phyloP scores from a whole-genome alignment of 495 filamentous ascomycete species.

The Penicillium tannophilum region DNA sequence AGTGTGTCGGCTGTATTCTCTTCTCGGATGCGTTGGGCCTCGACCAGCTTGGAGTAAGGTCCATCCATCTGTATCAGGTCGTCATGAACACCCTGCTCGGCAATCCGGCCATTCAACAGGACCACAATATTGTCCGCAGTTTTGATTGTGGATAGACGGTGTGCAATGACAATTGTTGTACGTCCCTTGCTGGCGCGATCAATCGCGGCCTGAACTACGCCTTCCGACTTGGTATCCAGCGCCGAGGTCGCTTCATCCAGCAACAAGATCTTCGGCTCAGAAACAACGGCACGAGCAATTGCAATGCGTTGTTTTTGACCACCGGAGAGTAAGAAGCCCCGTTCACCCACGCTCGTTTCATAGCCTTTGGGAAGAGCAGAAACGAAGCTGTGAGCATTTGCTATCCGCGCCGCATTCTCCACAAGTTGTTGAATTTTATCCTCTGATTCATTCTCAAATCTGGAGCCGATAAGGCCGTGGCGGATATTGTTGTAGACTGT shows the following conservation, averaged over 20 bases:
- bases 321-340: constrained; percentile 39
- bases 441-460: constrained; percentile 54
- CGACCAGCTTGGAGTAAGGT: constrained; percentile 46
- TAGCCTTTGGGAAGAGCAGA: constrained; percentile 39
- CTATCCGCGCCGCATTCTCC: constrained; percentile 65
- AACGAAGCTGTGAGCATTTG: constrained; percentile 50
- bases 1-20: constrained; percentile 16
- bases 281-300: constrained; percentile 75
- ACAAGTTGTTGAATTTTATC: constrained; percentile 47
- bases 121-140: constrained; percentile 44
- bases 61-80: constrained; percentile 41
- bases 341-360: constrained; percentile 38
- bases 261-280: constrained; percentile 77
- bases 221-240: constrained; percentile 52
- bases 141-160: constrained; percentile 41
- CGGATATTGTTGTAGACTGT: constrained; percentile 80
- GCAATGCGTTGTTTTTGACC: constrained; percentile 64
- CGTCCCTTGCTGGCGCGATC: constrained; percentile 39
- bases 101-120: constrained; percentile 49
- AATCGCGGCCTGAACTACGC: constrained; percentile 49
- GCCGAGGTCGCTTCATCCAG: constrained; percentile 56
- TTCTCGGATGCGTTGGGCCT: constrained; percentile 28
- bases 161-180: constrained; percentile 55
- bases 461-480: constrained; percentile 71
- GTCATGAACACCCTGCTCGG: constrained; percentile 55